Conservation (phyloP, 2,329 filamentous ascomycete species). For the Apiospora koreana region DNA sequence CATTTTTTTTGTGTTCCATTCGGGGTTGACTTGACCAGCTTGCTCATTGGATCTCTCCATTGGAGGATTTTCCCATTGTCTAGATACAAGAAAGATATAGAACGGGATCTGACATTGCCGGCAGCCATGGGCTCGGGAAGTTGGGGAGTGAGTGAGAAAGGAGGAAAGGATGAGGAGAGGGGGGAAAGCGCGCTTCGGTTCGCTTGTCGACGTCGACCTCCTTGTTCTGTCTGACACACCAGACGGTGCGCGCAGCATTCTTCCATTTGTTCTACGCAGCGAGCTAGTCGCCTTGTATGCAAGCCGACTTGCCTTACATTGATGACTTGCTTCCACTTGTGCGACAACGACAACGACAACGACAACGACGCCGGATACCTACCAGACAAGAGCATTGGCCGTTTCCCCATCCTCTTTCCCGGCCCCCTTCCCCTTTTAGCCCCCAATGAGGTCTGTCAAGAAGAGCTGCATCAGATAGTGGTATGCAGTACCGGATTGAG, state of each 20-base stretch:
- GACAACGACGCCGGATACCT: neutral
- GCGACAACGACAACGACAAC: too few relatives aligned
- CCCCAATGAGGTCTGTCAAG: neutral
- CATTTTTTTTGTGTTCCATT: neutral
- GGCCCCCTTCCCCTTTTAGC: neutral
- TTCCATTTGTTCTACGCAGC: constrained; percentile 2
- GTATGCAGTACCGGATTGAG: neutral
- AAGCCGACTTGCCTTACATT: neutral
- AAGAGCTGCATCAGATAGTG: neutral
- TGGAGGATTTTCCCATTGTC: neutral
- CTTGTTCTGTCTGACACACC: neutral
- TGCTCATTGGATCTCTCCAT: neutral
- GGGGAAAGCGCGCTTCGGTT: neutral
- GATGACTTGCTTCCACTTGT: neutral
- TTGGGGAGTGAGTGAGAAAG: neutral
- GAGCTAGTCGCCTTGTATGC: neutral
- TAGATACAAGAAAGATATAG: neutral
- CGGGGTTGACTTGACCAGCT: neutral
- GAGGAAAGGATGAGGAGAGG: neutral
- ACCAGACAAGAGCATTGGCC: neutral
- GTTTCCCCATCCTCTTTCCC: neutral
- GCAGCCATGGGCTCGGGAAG: neutral
- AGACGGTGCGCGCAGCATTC: neutral
- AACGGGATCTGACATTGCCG: neutral
- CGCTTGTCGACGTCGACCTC: neutral